Percentiles rank a stretch among this genome's conserved stretches.
phyloP scores from a whole-genome alignment of 208 protist genomes.

The Acanthamoeba royreba region DNA sequence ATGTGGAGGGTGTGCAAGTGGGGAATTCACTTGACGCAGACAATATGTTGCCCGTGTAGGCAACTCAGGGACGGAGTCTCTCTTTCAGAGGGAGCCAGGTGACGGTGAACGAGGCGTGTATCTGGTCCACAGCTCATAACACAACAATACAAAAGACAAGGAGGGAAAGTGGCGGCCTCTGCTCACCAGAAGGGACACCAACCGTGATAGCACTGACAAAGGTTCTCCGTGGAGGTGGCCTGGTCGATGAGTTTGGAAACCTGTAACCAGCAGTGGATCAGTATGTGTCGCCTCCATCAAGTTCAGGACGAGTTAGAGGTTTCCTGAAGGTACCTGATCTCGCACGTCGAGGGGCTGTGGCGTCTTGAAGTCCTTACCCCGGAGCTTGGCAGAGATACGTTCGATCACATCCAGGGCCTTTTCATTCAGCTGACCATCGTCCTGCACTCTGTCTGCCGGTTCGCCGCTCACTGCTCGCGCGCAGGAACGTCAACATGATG shows the following conservation, averaged over 20 bases:
- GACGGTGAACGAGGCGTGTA: no score
- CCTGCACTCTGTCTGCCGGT: not conserved
- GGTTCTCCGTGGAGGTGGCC: constrained; percentile 97
- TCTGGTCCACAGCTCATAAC: no score
- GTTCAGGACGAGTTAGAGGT: not conserved
- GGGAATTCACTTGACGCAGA: no score
- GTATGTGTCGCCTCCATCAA: not conserved
- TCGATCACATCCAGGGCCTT: constrained; percentile 93
- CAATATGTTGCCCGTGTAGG: no score
- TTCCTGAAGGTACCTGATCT: constrained; percentile 65
- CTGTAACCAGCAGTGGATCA: constrained; percentile 73
- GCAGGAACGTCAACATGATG: no score
- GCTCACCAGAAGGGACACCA: constrained; percentile 86
- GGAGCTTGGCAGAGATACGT: constrained; percentile 97
- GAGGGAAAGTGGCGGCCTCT: not conserved
- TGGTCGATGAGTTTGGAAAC: constrained; percentile 93
- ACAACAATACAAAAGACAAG: not conserved
- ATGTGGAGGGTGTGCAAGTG: no score
- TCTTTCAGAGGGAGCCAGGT: no score
- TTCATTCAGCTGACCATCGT: constrained; percentile 83
- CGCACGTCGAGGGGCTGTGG: constrained; percentile 65
- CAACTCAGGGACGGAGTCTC: no score
- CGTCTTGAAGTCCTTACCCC: constrained; percentile 93
- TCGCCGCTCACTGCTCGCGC: not conserved
- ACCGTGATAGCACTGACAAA: constrained; percentile 98